Conservation (phyloP, 225 moss, liverwort and hornwort species). For the Rhytidiadelphus loreus region DNA sequence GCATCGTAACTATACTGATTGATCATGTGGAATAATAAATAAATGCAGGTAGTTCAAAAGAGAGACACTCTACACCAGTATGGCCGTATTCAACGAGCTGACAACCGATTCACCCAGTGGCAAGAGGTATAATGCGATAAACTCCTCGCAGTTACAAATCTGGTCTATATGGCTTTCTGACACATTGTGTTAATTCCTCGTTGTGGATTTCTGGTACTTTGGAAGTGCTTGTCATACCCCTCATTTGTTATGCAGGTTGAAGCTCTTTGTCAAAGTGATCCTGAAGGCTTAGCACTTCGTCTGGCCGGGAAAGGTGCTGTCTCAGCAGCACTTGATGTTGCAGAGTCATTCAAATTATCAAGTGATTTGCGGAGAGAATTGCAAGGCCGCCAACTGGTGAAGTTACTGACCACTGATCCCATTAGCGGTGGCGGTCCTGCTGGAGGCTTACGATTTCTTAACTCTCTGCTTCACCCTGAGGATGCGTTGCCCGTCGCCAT, state of each 20-base stretch:
- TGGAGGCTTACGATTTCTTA: slow-evolving; percentile 75
- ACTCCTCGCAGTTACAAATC: background rate
- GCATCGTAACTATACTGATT: background rate
- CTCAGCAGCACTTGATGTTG: slow-evolving; percentile 88
- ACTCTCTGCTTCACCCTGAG: slow-evolving; percentile 74
- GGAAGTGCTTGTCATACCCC: background rate
- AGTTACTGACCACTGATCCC: slow-evolving; percentile 89
- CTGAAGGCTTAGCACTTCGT: slow-evolving; percentile 90
- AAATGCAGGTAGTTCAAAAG: slow-evolving; percentile 58
- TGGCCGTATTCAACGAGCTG: slow-evolving; percentile 89
- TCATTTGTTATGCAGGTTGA: slow-evolving; percentile 58
- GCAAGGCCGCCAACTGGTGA: slow-evolving; percentile 95
- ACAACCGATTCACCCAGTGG: slow-evolving; percentile 81
- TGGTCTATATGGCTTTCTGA: background rate
- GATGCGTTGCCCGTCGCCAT: slow-evolving; percentile 96
- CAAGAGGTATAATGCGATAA: slow-evolving; percentile 58
- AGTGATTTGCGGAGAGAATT: slow-evolving; percentile 75
- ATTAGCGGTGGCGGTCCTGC: slow-evolving; percentile 96
- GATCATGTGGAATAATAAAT: background rate
- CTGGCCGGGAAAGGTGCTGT: slow-evolving; percentile 92
- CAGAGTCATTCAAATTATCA: slow-evolving; percentile 83
- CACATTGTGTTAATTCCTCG: background rate
- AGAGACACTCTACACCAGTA: slow-evolving; percentile 80
- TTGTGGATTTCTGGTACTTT: background rate
- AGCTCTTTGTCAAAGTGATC: slow-evolving; percentile 76